Percentiles rank a stretch among this genome's conserved stretches.
These are phyloP conservation scores for Paulownia fortunei DNA, from an alignment of 257 asterid genomes.

Conservation along the genomic window DNA sequence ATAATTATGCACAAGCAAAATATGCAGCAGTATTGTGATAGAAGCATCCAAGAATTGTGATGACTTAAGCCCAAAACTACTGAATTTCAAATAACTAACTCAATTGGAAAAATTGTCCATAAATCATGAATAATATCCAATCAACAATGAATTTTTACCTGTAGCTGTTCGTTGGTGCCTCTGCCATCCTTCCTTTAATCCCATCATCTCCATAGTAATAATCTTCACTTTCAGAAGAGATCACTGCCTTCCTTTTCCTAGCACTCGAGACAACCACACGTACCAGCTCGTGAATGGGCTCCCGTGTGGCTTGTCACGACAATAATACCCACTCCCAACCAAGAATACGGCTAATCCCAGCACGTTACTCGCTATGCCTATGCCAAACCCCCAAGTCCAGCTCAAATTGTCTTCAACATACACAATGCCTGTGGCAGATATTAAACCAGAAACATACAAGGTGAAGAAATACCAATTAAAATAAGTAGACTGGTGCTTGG, in stretches of 20 bases:
- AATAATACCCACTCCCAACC: slow-evolving; percentile 41
- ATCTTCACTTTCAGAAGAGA: slow-evolving; percentile 21
- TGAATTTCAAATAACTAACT: no score
- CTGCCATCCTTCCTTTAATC: not conserved
- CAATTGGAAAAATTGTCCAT: no score
- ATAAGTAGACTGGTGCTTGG: slow-evolving; percentile 38
- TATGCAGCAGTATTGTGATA: slow-evolving; percentile 17
- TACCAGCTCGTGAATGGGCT: slow-evolving; percentile 49
- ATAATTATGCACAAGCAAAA: slow-evolving; percentile 24
- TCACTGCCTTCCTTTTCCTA: slow-evolving; percentile 38
- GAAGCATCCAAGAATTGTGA: slow-evolving; percentile 1
- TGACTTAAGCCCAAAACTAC: not conserved
- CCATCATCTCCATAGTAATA: slow-evolving; percentile 42
- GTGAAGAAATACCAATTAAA: slow-evolving; percentile 57
- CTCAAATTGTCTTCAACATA: slow-evolving; percentile 54
- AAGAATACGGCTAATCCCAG: slow-evolving; percentile 44
- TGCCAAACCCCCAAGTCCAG: slow-evolving; percentile 51
- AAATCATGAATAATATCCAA: not conserved
- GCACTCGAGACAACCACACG: slow-evolving; percentile 48
- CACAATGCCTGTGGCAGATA: slow-evolving; percentile 45
- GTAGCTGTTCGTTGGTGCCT: slow-evolving; percentile 39
- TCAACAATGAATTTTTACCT: slow-evolving; percentile 34
- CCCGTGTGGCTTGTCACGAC: slow-evolving; percentile 29
- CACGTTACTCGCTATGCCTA: slow-evolving; percentile 27
- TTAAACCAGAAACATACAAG: slow-evolving; percentile 24